phyloP scores from a whole-genome alignment of 2,329 filamentous ascomycete genomes.

The Verticillium klebahnii region DNA sequence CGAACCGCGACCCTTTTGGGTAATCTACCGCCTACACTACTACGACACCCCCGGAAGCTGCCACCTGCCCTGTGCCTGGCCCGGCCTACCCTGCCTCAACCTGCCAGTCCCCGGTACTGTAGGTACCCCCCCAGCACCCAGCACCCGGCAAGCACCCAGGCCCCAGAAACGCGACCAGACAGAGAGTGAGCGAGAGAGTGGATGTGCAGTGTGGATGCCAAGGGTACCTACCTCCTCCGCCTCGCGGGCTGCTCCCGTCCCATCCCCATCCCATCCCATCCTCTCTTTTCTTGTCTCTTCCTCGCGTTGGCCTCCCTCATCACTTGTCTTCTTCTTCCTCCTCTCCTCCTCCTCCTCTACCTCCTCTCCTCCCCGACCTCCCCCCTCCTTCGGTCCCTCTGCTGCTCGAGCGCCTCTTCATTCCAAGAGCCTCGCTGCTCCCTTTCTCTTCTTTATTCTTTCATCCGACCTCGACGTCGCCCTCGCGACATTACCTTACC shows the following conservation, averaged over 20 bases:
- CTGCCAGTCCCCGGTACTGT: not conserved
- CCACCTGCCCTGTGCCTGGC: not conserved
- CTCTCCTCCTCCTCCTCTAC: constrained; percentile 13
- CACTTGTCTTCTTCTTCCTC: constrained; percentile 17
- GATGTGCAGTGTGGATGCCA: not conserved
- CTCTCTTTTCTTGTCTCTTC: constrained; percentile 16
- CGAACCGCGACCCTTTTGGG: constrained; percentile 27
- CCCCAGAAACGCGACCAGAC: not conserved
- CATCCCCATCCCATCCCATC: constrained; percentile 18
- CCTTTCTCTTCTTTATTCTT: constrained; percentile 24
- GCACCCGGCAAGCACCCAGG: not conserved
- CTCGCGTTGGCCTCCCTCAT: constrained; percentile 11
- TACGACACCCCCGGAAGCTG: not conserved
- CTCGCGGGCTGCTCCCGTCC: constrained; percentile 26
- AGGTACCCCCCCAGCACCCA: not conserved
- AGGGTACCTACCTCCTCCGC: constrained; percentile 21
- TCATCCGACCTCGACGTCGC: constrained; percentile 8
- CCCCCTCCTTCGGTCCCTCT: constrained; percentile 27
- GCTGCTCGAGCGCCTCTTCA: constrained; percentile 18
- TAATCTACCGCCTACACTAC: constrained; percentile 24
- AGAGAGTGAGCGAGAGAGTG: not conserved
- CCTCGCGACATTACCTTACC: not conserved
- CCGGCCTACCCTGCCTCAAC: not conserved
- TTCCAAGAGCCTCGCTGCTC: constrained; percentile 23
- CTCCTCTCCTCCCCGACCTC: constrained; percentile 17